Conservation (phyloP, 305 asterid genomes). For the Withania somnifera region DNA sequence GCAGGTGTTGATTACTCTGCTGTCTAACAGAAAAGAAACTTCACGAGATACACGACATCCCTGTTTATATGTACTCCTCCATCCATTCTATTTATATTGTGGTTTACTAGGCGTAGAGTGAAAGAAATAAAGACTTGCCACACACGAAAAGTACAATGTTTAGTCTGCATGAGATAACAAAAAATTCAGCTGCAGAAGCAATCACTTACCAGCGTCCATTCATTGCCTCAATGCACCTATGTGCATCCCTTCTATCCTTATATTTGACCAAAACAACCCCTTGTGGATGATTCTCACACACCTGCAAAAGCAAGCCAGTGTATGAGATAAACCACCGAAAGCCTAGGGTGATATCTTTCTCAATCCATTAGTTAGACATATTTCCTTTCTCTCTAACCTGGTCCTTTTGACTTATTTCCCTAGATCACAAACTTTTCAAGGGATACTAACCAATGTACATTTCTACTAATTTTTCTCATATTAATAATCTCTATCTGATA, state of each 20-base stretch:
- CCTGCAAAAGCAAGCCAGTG: conserved; percentile 27
- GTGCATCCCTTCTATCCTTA: conserved; percentile 70
- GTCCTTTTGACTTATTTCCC: not conserved
- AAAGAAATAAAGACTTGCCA: not conserved
- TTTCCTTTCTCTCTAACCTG: not conserved
- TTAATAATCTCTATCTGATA: not conserved
- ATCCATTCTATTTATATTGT: not conserved
- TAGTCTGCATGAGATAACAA: not conserved
- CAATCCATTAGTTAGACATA: not conserved
- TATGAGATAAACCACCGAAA: not conserved
- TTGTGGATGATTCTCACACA: conserved; percentile 84
- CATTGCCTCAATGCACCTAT: conserved; percentile 81
- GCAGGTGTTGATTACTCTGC: not conserved
- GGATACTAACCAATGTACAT: not conserved
- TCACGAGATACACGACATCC: not conserved
- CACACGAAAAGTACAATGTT: not conserved
- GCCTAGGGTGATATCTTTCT: not conserved
- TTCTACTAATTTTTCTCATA: not conserved
- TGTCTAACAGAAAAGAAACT: not conserved
- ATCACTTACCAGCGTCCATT: conserved; percentile 71
- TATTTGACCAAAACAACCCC: conserved; percentile 81
- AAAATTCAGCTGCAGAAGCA: not conserved
- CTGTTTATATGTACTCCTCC: not conserved
- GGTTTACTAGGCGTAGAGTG: not conserved
- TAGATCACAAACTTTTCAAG: not conserved